Evolutionary conservation across 306 rosid species (phyloP).

Genomic region (Cucurbita ficifolia): DNA sequence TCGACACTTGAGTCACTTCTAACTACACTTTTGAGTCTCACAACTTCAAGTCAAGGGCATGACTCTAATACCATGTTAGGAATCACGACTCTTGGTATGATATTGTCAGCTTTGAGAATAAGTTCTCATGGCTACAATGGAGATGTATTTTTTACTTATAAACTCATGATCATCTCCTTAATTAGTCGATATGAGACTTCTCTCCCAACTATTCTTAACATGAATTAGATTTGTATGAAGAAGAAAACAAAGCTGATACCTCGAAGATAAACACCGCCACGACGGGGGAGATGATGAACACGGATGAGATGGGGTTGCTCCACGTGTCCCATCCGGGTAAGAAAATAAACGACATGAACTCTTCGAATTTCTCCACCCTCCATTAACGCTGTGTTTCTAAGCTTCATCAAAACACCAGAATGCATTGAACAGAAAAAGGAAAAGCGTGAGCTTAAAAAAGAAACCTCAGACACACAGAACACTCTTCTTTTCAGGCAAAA

Average conservation of each 20-base stretch:
- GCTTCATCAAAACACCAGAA: background rate
- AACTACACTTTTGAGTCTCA: no score
- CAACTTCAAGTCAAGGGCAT: no score
- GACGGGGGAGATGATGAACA: conserved; percentile 47
- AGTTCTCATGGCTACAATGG: no score
- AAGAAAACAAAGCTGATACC: conserved; percentile 16
- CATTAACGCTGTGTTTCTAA: background rate
- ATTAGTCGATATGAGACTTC: no score
- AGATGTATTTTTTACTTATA: no score
- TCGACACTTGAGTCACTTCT: no score
- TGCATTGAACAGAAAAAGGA: background rate
- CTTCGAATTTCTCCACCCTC: conserved; percentile 35
- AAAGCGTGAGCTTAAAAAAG: background rate
- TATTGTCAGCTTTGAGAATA: no score
- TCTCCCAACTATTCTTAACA: no score
- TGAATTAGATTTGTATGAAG: no score
- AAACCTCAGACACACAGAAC: background rate
- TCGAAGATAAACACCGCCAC: conserved; percentile 58
- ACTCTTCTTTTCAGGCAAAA: conserved; percentile 4
- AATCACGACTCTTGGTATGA: no score
- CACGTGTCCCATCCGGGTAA: conserved; percentile 36
- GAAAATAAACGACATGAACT: conserved; percentile 59
- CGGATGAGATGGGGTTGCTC: conserved; percentile 81
- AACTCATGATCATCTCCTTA: no score
- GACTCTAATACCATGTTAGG: no score